Base-by-base conservation (phyloP, 2,329 filamentous ascomycete genomes). In the Curvularia verruculosa region DNA sequence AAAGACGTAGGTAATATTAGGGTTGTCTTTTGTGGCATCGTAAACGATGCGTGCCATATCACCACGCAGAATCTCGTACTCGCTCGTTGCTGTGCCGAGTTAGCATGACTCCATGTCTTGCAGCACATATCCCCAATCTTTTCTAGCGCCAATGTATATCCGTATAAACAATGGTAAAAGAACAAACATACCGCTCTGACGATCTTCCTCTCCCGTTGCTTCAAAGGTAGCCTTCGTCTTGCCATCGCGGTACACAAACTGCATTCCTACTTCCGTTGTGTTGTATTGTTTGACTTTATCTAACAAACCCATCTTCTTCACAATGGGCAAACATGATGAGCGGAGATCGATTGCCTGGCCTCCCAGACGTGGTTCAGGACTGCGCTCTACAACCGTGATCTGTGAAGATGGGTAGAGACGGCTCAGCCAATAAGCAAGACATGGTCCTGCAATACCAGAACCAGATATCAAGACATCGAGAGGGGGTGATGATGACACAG, bases 41-140 rank as follows among this genome's bases (percentile, higher is more conserved):
- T 82, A 81, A 1, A 87, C 67, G 2, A 87, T 73, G 10, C 74
- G 70, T 3, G 80, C 79, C n/a, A 88, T 65, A 50, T 86, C 82
- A 0, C 82, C 84, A 8, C 85, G 77, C 78, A 88, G 83, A 47
- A 88, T 83, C 73, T 88, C 85, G 57, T 79, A 86, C 54, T 88
- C 85, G 56, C 79, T 81, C 0, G 82, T 84, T 43, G 83, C 75
- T 62, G n/a, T 13, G 9, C 0, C 24, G 1, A 29, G 31, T 59
- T 34, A 60, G 15, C n/a, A 26, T 26, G 1, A 29, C 15, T 2
- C 4, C 1, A 26, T n/a, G 5, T 12, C 9, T 23, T 29, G 4
- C 13, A 15, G 9, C 36, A 2, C 10, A 1, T 29, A 7, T n/a
- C 15, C 5, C 10, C 21, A n/a, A n/a, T 49, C 6, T 13, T 9